Base-by-base conservation (phyloP, 345 rosid species). In the Alliaria petiolata region DNA sequence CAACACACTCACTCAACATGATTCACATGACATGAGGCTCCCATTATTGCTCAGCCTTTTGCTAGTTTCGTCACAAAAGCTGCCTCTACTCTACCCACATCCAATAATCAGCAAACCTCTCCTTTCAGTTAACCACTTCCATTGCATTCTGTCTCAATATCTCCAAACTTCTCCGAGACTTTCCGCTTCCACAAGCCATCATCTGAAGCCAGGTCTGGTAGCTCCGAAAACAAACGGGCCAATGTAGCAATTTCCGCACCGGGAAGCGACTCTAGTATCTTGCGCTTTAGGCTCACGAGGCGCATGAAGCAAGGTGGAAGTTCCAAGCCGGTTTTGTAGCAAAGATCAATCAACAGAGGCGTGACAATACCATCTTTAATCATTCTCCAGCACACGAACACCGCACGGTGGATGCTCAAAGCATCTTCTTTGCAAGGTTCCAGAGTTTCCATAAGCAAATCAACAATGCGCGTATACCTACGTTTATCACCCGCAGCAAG, bases 281-380 rank as follows among this genome's bases (percentile, higher is more conserved):
- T 85, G 4, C 79, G 67, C 80, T 82, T 87, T 22, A 91, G n/a
- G 50, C 25, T 91, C 87, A 0, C 77, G 63, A 88, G 82, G 38
- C 76, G 15, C 68, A 73, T 76, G 64, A 86, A 80, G 66, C 95
- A 86, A 0, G 87, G 74, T 0, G 87, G 97, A 52, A 78, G 77
- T 14, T 44, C 35, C 65, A 84, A 79, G 20, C 80, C 82, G 30
- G 80, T 33, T 75, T 65, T 80, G 9, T 76, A 79, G 33, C 83
- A 79, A 8, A 88, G 75, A 69, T 85, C 87, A 16, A 85, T 85
- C 61, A 84, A 71, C 63, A 88, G 66, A 13, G 89, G 89, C 58
- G 79, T 79, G 5, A 79, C 86, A 54, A 91, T 74, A 17, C 84
- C 80, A 73, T 89, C 87, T 68, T 87, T 87, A 8, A 84, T 85